Evolutionary conservation across 768 basidiomycete genomes (phyloP), one percentile per base, ranked within the genome.

Genomic region (Termitomyces sp.): DNA sequence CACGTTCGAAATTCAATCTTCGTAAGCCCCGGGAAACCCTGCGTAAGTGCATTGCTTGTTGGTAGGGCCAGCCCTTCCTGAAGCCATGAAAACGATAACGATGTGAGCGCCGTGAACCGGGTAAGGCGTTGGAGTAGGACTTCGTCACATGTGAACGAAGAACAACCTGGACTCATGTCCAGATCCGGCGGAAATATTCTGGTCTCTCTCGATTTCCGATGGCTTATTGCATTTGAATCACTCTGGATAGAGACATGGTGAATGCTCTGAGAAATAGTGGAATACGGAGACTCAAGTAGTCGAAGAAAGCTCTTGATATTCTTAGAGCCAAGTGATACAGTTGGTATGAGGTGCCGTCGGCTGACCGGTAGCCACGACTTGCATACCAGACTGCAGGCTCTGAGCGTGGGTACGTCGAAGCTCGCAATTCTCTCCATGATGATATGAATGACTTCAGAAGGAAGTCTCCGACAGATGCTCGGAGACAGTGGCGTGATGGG

Each of bases 1-100:
- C 67, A 69, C 28, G 63, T 62, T 5, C 65, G 61, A 14, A 69
- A 63, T 53, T 69, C 68, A 26, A 69, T 60, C 13, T 62, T 65
- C 18, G 62, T 64, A 7, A 69, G 60, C 26, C 56, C 49, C n/a
- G n/a, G n/a, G n/a, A n/a, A n/a, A n/a, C n/a, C n/a, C n/a, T n/a
- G n/a, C n/a, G n/a, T n/a, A n/a, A 66, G 57, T 10, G 53, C 41
- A n/a, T 44, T 50, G 48, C 46, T 44, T 22, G 57, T 54, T n/a
- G 57, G 32, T 35, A 54, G 60, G 46, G 57, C 45, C 40, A 60
- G 45, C 26, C 63, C 64, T 11, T 53, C 52, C 10, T 54, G 62
- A 14, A 65, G 54, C 62, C 62, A 63, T 28, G 64, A 63, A 43
- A 65, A 58, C 5, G 59, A 61, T 7, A 65, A 14, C 5, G 64